phyloP scores from a whole-genome alignment of 768 basidiomycete species.

The Serendipita indica region DNA sequence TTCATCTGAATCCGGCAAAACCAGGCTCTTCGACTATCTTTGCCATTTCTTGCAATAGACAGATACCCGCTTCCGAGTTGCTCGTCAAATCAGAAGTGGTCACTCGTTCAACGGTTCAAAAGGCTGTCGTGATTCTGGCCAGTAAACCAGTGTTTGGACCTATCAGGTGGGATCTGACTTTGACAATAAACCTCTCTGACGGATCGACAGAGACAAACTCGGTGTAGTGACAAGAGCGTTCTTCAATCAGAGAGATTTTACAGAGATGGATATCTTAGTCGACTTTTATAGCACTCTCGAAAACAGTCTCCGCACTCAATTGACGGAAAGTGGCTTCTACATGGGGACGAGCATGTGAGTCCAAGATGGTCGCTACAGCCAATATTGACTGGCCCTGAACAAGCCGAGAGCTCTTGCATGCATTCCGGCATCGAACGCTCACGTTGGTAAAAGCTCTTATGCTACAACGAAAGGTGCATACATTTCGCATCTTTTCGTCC shows the following conservation, averaged over 20 bases:
- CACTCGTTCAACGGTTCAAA: conserved; percentile 92
- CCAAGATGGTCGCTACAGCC: not conserved
- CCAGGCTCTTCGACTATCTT: conserved; percentile 71
- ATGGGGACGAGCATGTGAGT: conserved; percentile 53
- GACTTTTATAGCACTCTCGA: conserved; percentile 75
- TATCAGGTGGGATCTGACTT: conserved; percentile 45
- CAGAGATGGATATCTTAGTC: conserved; percentile 72
- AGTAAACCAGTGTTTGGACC: conserved; percentile 86
- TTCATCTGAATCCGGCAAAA: conserved; percentile 68
- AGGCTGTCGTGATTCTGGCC: conserved; percentile 89
- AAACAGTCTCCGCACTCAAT: conserved; percentile 52
- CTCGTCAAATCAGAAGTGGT: conserved; percentile 67
- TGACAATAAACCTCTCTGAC: not conserved
- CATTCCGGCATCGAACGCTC: conserved; percentile 82
- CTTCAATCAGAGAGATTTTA: conserved; percentile 83
- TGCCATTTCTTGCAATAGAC: conserved; percentile 96
- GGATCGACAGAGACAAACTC: conserved; percentile 55
- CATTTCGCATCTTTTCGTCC: not conserved
- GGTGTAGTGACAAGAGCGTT: conserved; percentile 87
- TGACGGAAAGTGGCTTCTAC: conserved; percentile 86
- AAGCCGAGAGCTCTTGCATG: conserved; percentile 84
- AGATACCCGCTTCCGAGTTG: conserved; percentile 68
- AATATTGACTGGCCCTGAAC: not conserved
- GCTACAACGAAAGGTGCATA: conserved; percentile 72
- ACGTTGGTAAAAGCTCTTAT: conserved; percentile 90